These are phyloP conservation scores for Aspergillus ostianus DNA, from an alignment of 495 filamentous ascomycete genomes.

Conservation along the genomic window DNA sequence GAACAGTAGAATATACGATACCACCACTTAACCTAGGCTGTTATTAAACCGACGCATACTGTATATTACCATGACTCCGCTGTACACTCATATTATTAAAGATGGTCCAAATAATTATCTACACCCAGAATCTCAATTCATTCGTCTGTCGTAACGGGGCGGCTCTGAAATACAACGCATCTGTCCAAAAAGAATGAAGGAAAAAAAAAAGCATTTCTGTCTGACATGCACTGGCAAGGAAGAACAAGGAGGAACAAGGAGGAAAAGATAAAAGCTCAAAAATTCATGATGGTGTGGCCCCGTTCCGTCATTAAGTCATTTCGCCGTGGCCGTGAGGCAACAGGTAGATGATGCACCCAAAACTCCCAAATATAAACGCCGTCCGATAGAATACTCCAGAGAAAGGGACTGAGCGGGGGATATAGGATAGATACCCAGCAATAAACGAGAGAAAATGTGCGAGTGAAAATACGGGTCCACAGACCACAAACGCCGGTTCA, in stretches of 20 bases:
- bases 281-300: constrained; percentile 20
- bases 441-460: background rate
- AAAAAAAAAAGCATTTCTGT: constrained; percentile 11
- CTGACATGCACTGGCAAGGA: constrained; percentile 13
- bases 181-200: constrained; percentile 9
- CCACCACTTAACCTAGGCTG: background rate
- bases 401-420: constrained; percentile 17
- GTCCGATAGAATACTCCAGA: constrained; percentile 24
- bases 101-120: background rate
- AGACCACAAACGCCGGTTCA: background rate
- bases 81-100: background rate
- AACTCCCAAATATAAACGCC: constrained; percentile 42
- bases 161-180: constrained; percentile 10
- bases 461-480: background rate
- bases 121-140: constrained; percentile 14
- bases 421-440: constrained; percentile 8
- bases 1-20: background rate
- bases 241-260: background rate
- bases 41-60: background rate
- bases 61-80: constrained; percentile 12
- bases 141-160: constrained; percentile 14
- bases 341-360: constrained; percentile 34
- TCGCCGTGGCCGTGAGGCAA: constrained; percentile 30
- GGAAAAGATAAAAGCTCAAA: constrained; percentile 4
- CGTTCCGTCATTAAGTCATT: constrained; percentile 42